Percentiles rank a stretch among this genome's conserved stretches.
phyloP scores from a whole-genome alignment of 345 rosid species.

The Syzygium jambos region DNA sequence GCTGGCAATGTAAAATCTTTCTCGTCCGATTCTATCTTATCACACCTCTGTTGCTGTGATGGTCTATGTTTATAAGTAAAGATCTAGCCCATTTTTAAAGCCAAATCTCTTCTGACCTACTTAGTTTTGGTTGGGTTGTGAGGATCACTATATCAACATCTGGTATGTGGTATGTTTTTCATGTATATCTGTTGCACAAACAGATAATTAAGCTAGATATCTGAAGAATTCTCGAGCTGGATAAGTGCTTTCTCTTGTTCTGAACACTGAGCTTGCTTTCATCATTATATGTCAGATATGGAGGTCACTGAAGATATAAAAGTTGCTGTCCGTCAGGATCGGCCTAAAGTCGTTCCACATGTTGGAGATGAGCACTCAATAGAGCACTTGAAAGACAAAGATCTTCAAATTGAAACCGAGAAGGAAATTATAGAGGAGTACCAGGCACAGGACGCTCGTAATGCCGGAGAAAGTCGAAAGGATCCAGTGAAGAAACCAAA shows the following conservation, averaged over 20 bases:
- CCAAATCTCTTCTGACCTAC: not conserved
- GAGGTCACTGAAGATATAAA: not conserved
- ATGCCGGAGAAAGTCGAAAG: not conserved
- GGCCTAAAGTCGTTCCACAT: not conserved
- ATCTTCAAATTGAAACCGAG: not conserved
- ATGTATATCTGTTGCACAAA: not conserved
- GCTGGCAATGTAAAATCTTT: not conserved
- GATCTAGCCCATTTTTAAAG: not conserved
- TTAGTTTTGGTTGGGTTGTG: not conserved
- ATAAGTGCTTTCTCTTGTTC: not conserved
- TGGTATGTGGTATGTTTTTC: not conserved
- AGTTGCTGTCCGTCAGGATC: not conserved
- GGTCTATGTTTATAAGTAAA: not conserved
- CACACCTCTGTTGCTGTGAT: not conserved
- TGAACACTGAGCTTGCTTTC: not conserved
- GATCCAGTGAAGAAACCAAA: constrained; percentile 13
- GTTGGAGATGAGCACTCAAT: not conserved
- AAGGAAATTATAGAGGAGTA: not conserved
- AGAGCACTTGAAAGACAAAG: not conserved
- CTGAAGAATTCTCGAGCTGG: not conserved
- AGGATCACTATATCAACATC: not conserved
- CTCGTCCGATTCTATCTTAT: not conserved
- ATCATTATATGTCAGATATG: constrained; percentile 3
- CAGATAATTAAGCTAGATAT: not conserved
- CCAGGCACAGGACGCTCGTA: not conserved